Base-by-base conservation (phyloP, 202 grass and related monocot genomes). In the Carex arenaria region DNA sequence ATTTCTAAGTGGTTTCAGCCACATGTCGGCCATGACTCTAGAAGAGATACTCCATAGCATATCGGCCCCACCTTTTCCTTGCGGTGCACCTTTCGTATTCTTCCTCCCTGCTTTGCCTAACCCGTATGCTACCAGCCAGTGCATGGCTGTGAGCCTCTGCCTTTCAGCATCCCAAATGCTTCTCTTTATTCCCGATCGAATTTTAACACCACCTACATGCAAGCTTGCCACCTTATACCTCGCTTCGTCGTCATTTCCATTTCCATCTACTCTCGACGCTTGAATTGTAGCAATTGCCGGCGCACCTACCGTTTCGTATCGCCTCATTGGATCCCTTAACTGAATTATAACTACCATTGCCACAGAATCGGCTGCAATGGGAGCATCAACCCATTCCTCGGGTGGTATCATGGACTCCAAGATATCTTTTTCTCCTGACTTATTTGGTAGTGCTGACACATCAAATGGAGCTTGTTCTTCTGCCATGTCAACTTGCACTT, bases 11-110 rank as follows among this genome's bases (percentile, higher is more conserved):
- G 93, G 85, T 82, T 85, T 95, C 34, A 99, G 91, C 96, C 96
- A 99, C 91, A 99, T 99, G 51, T 94, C 96, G 28, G 96, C 96
- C 89, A 99, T 92, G 64, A 99, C 81, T 68, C 93, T 88, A 56
- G 96, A 93, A 75, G 96, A 93, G 82, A 95, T 92, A 81, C 96
- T 95, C 93, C 92, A 95, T 1, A 99, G 26, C 77, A 85, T 84
- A 43, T 95, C 93, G 4, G 86, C 55, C 2, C 84, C 84, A 4
- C 72, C 70, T 87, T 92, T 93, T 26, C 80, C 78, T 1, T 85
- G 61, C 19, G 10, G n/a, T 22, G 30, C 73, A 10, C 61, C 34
- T 43, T 20, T 57, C 0, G 42, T 3, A 36, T 74, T 85, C 91
- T 89, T 98, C 85, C 72, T 89, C 63, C 86, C 86, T 20, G 65